Conservation (phyloP, 169 alveolate species). For the Cryptosporidium meleagridis region DNA sequence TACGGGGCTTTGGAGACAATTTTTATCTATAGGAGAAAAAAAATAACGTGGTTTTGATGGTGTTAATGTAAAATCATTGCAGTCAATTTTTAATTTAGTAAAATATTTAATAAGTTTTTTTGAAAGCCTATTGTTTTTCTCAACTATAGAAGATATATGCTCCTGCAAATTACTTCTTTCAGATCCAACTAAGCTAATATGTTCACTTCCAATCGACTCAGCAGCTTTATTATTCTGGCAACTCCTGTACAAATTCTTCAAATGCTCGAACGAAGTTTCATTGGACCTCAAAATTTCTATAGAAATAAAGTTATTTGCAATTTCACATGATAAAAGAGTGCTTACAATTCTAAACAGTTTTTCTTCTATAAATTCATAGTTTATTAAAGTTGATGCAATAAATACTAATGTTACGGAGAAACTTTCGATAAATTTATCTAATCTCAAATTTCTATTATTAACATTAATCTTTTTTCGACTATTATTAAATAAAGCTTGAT, state of each 20-base stretch:
- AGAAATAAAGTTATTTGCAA: slow-evolving; percentile 24
- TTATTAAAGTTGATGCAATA: slow-evolving; percentile 23
- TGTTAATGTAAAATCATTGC: neutral
- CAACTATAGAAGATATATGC: neutral
- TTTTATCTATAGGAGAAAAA: neutral
- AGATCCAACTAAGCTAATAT: neutral
- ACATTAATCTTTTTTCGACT: neutral
- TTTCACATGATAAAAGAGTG: slow-evolving; percentile 15
- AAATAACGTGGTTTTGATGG: neutral
- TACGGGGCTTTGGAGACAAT: neutral
- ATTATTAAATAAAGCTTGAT: neutral
- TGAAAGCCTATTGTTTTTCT: slow-evolving; percentile 13
- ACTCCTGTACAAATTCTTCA: neutral
- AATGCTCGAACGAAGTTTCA: slow-evolving; percentile 7
- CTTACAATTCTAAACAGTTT: neutral
- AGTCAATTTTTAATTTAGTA: neutral
- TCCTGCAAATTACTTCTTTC: slow-evolving; percentile 8
- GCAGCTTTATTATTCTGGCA: neutral
- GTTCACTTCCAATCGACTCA: neutral
- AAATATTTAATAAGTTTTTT: slow-evolving; percentile 2
- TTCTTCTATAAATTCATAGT: slow-evolving; percentile 28
- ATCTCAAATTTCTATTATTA: neutral
- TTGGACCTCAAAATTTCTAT: neutral
- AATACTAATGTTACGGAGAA: slow-evolving; percentile 57
- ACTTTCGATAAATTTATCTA: slow-evolving; percentile 25